Evolutionary conservation across 805 yeast species (phyloP).

Genomic region (Starmerella sirachaensis): DNA sequence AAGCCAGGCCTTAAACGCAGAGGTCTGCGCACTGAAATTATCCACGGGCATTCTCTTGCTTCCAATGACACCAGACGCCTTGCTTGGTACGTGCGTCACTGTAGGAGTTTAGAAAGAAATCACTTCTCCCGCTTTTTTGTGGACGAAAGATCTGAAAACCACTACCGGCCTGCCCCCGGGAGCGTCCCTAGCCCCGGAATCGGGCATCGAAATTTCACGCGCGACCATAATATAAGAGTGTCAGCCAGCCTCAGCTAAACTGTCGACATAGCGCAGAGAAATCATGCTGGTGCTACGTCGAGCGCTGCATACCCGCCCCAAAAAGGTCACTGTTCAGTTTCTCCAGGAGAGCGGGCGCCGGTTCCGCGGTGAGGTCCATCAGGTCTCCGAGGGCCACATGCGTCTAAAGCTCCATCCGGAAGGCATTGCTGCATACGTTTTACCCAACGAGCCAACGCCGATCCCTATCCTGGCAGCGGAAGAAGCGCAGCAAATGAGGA

Average conservation of each 20-base stretch:
- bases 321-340: constrained; percentile 55
- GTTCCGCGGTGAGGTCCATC: constrained; percentile 55
- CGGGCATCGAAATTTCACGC: too few species aligned
- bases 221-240: too few species aligned
- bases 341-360: constrained; percentile 56
- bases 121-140: too few species aligned
- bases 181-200: too few species aligned
- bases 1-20: constrained; percentile 38
- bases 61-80: too few species aligned
- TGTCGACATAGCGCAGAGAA: too few species aligned
- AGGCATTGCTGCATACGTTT: constrained; percentile 65
- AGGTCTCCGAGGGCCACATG: constrained; percentile 73
- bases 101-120: too few species aligned
- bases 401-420: constrained; percentile 58
- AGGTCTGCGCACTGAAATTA: constrained; percentile 29
- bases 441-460: constrained; percentile 25
- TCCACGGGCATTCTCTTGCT: too few species aligned
- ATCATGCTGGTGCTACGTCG: constrained; percentile 11
- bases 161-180: too few species aligned
- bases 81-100: too few species aligned
- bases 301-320: constrained; percentile 20
- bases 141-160: too few species aligned
- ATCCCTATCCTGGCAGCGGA: constrained; percentile 20
- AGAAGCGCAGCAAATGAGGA: constrained; percentile 9
- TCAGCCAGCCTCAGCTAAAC: too few species aligned